Conservation (phyloP, 2,329 filamentous ascomycete species). For the Corinectria fuckeliana region DNA sequence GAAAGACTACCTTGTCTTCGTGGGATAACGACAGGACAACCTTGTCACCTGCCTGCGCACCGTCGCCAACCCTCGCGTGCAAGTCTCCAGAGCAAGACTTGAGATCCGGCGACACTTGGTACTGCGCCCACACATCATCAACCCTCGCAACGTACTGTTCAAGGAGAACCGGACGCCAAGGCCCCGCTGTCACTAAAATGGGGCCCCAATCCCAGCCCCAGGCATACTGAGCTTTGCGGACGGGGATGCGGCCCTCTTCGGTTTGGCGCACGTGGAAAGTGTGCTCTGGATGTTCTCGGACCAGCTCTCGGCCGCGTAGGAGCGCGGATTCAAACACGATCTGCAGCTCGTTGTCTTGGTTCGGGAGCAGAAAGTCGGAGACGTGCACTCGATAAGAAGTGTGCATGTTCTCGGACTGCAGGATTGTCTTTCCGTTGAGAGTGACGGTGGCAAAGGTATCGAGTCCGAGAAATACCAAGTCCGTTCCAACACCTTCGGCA, state of each 20-base stretch:
- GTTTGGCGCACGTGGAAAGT: conserved; percentile 15
- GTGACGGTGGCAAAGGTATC: conserved; percentile 67
- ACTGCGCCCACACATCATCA: conserved; percentile 58
- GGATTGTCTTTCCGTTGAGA: conserved; percentile 60
- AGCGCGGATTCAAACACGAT: neutral
- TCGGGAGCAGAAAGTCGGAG: conserved; percentile 60
- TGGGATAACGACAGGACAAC: neutral
- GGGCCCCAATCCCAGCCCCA: conserved; percentile 79
- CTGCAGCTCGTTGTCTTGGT: conserved; percentile 48
- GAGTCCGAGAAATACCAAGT: conserved; percentile 67
- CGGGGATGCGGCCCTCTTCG: conserved; percentile 44
- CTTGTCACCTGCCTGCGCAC: neutral
- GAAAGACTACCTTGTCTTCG: neutral
- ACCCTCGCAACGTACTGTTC: conserved; percentile 68
- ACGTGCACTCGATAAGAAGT: conserved; percentile 62
- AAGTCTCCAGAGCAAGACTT: neutral
- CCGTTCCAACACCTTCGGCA: conserved; percentile 18
- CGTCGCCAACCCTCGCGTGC: neutral
- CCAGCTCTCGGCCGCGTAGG: neutral
- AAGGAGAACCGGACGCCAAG: conserved; percentile 71
- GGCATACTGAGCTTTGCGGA: conserved; percentile 72
- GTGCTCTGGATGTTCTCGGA: conserved; percentile 11
- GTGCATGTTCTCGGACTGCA: conserved; percentile 69
- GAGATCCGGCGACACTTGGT: conserved; percentile 2
- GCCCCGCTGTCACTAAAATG: conserved; percentile 65